These are phyloP conservation scores for Chaetoscypha palmicola DNA, from an alignment of 2,329 filamentous ascomycete species.

Conservation along the genomic window DNA sequence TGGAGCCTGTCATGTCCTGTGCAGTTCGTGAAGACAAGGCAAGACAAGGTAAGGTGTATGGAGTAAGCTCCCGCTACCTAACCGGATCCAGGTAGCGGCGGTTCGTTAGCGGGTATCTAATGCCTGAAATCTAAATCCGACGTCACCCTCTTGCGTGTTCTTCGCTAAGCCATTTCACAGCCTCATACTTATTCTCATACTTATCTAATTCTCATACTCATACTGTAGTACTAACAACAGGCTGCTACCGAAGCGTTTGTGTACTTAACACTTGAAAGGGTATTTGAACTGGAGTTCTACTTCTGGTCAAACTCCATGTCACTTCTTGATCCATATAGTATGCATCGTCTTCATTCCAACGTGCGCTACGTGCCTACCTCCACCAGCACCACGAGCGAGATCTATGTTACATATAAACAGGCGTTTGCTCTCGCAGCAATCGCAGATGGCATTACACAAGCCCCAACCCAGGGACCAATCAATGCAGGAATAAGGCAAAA, in stretches of 20 bases:
- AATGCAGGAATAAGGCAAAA: constrained; percentile 16
- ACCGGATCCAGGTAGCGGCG: background rate
- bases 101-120: background rate
- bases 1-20: too few species aligned
- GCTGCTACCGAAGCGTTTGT: too few species aligned
- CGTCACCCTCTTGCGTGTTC: constrained; percentile 6
- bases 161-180: background rate
- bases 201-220: too few species aligned
- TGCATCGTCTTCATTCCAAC: constrained; percentile 20
- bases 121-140: background rate
- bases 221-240: too few species aligned
- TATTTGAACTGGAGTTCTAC: too few species aligned
- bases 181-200: too few species aligned
- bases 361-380: constrained; percentile 7
- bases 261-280: too few species aligned
- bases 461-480: constrained; percentile 15
- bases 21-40: too few species aligned
- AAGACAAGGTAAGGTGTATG: too few species aligned
- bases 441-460: constrained; percentile 22
- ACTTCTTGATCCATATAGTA: too few species aligned
- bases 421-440: constrained; percentile 11
- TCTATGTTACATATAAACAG: constrained; percentile 29
- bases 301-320: too few species aligned
- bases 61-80: background rate
- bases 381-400: constrained; percentile 13